Base-by-base conservation (phyloP, 768 basidiomycete genomes). In the Tulasnella sp. region DNA sequence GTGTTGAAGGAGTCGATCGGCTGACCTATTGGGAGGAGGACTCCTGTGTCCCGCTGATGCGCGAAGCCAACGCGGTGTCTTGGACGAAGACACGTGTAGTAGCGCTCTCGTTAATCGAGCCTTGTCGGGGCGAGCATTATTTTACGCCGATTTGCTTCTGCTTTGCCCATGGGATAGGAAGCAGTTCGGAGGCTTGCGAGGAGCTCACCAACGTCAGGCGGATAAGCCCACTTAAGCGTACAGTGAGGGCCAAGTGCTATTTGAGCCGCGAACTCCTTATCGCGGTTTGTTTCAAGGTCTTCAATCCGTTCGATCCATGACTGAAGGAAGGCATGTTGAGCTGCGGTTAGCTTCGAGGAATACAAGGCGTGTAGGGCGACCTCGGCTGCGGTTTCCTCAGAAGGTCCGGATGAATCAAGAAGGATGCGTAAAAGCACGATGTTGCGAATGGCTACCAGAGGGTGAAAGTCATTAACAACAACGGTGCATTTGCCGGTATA, bases 331-430 rank as follows among this genome's bases (percentile, higher is more conserved):
- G 83, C 9, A 19, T 81, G 42, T 79, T 88, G 86, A 58, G 84
- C 83, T 56, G 75, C 76, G 6, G 88, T 87, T 58, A 89, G 74
- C 80, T 86, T 87, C 9, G 84, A 84, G 2, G 89, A 89, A 76
- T 88, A 88, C 87, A 87, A 89, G 75, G 88, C 86, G 79, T 89
- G 88, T 34, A 89, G 84, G 7, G 88, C 88, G 6, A 85, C 82
- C 56, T 89, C 89, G 8, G 85, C 88, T 0, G 87, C 87, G 27
- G 85, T 27, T 9, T 14, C 74, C 78, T 83, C 75, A 76, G 88
- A 85, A 2, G 75, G n/a, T 40, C 24, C 42, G 6, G 83, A 71
- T 62, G 86, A 81, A n/a, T 80, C 84, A 2, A 85, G 85, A 27
- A 89, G 84, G 48, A 88, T 85, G 31, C 86, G 81, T 31, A 89